Conservation (phyloP, 495 filamentous ascomycete species). For the Neurospora sublineolata region DNA sequence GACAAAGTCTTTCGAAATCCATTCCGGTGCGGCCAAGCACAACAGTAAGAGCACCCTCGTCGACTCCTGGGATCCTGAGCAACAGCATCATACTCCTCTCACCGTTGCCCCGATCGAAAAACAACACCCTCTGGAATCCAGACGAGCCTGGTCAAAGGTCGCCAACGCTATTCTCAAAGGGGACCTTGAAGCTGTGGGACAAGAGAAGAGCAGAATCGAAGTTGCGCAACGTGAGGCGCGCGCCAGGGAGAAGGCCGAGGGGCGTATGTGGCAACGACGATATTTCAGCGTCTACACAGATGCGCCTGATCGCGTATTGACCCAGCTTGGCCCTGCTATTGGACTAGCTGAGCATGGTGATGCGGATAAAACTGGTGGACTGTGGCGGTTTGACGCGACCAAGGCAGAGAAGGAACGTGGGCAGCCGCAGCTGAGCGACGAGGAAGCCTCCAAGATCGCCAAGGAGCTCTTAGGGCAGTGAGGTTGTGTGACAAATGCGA, state of each 20-base stretch:
- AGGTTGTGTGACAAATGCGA: neutral
- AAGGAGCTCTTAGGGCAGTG: slow-evolving; percentile 34
- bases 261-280: slow-evolving; percentile 68
- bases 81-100: slow-evolving; percentile 52
- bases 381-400: slow-evolving; percentile 70
- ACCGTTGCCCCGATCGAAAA: slow-evolving; percentile 61
- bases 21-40: slow-evolving; percentile 57
- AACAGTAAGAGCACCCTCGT: slow-evolving; percentile 38
- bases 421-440: slow-evolving; percentile 24
- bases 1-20: slow-evolving; percentile 74
- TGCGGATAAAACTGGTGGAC: slow-evolving; percentile 70
- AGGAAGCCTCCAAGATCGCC: slow-evolving; percentile 26
- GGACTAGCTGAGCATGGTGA: slow-evolving; percentile 49
- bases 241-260: slow-evolving; percentile 66
- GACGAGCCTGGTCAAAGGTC: slow-evolving; percentile 81
- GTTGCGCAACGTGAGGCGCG: slow-evolving; percentile 78
- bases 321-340: slow-evolving; percentile 43
- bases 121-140: slow-evolving; percentile 79
- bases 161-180: slow-evolving; percentile 64
- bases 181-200: slow-evolving; percentile 69
- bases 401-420: slow-evolving; percentile 44
- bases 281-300: slow-evolving; percentile 59
- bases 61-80: slow-evolving; percentile 57
- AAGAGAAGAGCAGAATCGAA: slow-evolving; percentile 82
- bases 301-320: slow-evolving; percentile 42